These are phyloP conservation scores for Exophiala xenobiotica DNA, from an alignment of 2,329 filamentous ascomycete species.

Conservation along the genomic window DNA sequence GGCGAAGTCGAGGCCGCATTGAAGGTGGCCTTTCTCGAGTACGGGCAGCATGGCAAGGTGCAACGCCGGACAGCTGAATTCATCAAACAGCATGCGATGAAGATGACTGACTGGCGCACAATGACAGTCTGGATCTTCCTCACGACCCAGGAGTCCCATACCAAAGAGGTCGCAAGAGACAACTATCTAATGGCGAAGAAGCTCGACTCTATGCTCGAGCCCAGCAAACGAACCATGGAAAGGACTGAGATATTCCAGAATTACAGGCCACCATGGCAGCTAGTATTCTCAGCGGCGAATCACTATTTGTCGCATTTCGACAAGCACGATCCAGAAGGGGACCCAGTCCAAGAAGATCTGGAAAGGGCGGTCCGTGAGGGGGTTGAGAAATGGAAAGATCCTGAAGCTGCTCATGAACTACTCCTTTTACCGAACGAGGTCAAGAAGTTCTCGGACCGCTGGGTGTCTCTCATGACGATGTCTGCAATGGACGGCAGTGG, in stretches of 20 bases:
- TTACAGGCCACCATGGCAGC: slow-evolving; percentile 15
- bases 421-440: slow-evolving; percentile 9
- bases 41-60: neutral
- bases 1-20: slow-evolving; percentile 20
- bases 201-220: slow-evolving; percentile 14
- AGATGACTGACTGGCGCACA: slow-evolving; percentile 15
- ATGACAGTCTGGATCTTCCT: slow-evolving; percentile 17
- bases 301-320: slow-evolving; percentile 14
- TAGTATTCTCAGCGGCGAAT: slow-evolving; percentile 13
- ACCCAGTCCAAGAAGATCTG: slow-evolving; percentile 14
- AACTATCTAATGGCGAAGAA: slow-evolving; percentile 18
- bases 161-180: slow-evolving; percentile 7
- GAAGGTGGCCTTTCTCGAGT: slow-evolving; percentile 14
- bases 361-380: slow-evolving; percentile 19
- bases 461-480: slow-evolving; percentile 18
- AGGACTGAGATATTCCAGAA: slow-evolving; percentile 1
- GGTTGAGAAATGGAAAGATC: slow-evolving; percentile 18
- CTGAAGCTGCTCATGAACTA: slow-evolving; percentile 9
- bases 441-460: slow-evolving; percentile 12
- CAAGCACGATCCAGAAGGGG: slow-evolving; percentile 1
- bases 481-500: slow-evolving; percentile 16
- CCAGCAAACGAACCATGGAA: slow-evolving; percentile 4
- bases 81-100: slow-evolving; percentile 8
- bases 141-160: slow-evolving; percentile 4
- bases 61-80: slow-evolving; percentile 1